A percentile compares a stretch with the other conserved stretches of the same genome.
Conservation (phyloP, 148 eudicot genomes). For the Rhododendron vialii region DNA sequence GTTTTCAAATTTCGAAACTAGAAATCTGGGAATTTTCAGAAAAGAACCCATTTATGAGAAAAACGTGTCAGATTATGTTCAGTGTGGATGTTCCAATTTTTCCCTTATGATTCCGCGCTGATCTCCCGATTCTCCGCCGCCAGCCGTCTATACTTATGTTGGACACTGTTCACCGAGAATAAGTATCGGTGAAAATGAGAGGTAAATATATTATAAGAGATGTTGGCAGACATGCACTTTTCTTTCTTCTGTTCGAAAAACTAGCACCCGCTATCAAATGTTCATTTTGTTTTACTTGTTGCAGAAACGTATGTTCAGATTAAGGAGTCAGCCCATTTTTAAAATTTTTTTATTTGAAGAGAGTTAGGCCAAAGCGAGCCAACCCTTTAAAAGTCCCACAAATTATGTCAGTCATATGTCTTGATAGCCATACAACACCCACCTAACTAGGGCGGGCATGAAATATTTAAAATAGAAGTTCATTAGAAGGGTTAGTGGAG, state of each 20-base stretch:
- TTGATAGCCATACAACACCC: slow-evolving; percentile 95
- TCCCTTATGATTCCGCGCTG: too few species aligned
- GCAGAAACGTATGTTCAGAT: not conserved
- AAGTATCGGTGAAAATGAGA: not conserved
- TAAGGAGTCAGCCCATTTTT: not conserved
- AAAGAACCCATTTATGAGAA: not conserved
- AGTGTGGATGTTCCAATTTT: not conserved
- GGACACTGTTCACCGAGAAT: not conserved
- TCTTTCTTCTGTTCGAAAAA: not conserved
- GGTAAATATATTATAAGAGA: not conserved
- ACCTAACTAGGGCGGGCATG: slow-evolving; percentile 52
- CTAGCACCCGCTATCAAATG: not conserved
- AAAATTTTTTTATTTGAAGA: not conserved
- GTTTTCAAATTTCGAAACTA: not conserved
- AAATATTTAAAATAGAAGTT: slow-evolving; percentile 50
- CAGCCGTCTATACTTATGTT: not conserved
- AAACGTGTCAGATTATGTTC: not conserved
- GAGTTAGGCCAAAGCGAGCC: slow-evolving; percentile 79
- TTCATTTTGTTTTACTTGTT: not conserved
- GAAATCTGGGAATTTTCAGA: not conserved
- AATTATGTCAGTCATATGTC: slow-evolving; percentile 97
- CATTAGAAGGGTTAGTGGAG: too few species aligned
- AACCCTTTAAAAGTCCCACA: slow-evolving; percentile 63
- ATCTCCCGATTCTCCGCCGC: not conserved
- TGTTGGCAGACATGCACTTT: not conserved